Evolutionary conservation across 2,329 filamentous ascomycete species (phyloP).

Genomic region (Diaporthe sp.): DNA sequence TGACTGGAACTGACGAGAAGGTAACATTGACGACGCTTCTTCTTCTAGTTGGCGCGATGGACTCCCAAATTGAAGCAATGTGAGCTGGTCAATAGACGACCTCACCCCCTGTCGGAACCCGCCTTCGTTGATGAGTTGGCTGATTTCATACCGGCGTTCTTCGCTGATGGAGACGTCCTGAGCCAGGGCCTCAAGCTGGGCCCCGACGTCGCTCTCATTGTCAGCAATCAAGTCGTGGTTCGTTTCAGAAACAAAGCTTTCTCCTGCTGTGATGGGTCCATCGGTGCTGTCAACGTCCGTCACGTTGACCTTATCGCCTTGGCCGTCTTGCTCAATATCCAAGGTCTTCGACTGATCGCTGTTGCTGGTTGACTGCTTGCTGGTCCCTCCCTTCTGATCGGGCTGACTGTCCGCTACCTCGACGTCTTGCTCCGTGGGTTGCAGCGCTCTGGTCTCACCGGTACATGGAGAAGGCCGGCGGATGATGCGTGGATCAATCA

Average conservation of each 20-base stretch:
- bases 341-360: slow-evolving; percentile 26
- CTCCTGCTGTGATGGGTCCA: slow-evolving; percentile 33
- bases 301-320: neutral
- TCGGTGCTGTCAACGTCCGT: slow-evolving; percentile 8
- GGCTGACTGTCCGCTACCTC: slow-evolving; percentile 36
- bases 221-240: slow-evolving; percentile 29
- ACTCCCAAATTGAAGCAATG: slow-evolving; percentile 44
- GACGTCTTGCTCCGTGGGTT: neutral
- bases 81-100: slow-evolving; percentile 48
- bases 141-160: slow-evolving; percentile 54
- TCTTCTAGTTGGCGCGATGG: slow-evolving; percentile 48
- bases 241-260: slow-evolving; percentile 44
- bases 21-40: slow-evolving; percentile 33
- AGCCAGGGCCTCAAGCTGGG: slow-evolving; percentile 26
- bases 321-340: slow-evolving; percentile 3
- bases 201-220: neutral
- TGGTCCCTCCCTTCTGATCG: neutral
- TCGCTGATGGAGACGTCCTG: slow-evolving; percentile 47
- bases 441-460: neutral
- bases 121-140: slow-evolving; percentile 59
- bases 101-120: slow-evolving; percentile 60
- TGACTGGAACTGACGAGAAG: slow-evolving; percentile 1
- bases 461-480: slow-evolving; percentile 52
- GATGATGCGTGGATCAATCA: slow-evolving; percentile 77
- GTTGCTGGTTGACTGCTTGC: slow-evolving; percentile 38